Evolutionary conservation across 23 red algal species (phyloP).

Genomic region (Agarophyton chilense): DNA sequence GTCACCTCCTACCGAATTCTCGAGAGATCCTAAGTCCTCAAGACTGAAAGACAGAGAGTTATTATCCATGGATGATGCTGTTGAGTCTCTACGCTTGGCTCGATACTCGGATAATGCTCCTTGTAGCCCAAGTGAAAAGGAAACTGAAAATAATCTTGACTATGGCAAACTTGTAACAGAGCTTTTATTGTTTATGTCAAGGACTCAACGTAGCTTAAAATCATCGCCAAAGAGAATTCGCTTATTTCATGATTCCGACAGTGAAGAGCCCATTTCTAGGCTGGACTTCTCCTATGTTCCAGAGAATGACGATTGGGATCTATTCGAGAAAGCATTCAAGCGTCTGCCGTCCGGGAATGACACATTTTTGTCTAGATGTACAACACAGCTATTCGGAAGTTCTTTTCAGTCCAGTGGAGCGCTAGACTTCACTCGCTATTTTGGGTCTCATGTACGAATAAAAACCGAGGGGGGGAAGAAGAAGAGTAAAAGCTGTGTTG

Average conservation of each 20-base stretch:
- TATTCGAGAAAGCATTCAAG: not conserved
- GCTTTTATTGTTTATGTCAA: not conserved
- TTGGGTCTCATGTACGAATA: slow-evolving; percentile 13
- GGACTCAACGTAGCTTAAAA: not conserved
- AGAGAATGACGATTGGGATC: not conserved
- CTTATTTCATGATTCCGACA: not conserved
- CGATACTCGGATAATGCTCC: not conserved
- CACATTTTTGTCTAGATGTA: slow-evolving; percentile 25
- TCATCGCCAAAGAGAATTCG: not conserved
- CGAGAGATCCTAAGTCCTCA: not conserved
- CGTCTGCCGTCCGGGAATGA: slow-evolving; percentile 1
- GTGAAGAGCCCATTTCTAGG: not conserved
- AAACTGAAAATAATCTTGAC: not conserved
- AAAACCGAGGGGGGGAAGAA: slow-evolving; percentile 18
- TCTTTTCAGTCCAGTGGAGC: slow-evolving; percentile 27
- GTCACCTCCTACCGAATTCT: not conserved
- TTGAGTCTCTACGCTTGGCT: not conserved
- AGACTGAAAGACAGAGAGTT: not conserved
- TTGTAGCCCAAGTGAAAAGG: not conserved
- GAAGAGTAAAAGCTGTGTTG: slow-evolving; percentile 26
- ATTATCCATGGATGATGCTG: slow-evolving; percentile 5
- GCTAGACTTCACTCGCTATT: slow-evolving; percentile 44
- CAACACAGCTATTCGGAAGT: slow-evolving; percentile 13
- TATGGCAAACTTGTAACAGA: not conserved
- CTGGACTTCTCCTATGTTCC: slow-evolving; percentile 1